Percentiles rank a stretch among this genome's conserved stretches.
These are phyloP conservation scores for Suillus fuscotomentosus DNA, from an alignment of 768 basidiomycete genomes.

Conservation along the genomic window DNA sequence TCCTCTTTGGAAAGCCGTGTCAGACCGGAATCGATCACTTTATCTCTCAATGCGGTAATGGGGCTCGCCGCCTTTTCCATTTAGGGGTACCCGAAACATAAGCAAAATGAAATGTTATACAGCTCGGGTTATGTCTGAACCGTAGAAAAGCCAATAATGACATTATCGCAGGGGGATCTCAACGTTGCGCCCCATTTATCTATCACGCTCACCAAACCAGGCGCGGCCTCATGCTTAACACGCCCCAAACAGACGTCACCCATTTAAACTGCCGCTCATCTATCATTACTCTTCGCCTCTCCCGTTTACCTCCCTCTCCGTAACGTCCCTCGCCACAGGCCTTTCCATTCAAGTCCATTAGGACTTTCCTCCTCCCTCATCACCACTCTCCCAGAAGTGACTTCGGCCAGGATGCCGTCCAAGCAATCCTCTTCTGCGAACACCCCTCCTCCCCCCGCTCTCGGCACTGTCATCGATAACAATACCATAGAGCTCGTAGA, in stretches of 20 bases:
- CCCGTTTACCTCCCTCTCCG: conserved; percentile 20
- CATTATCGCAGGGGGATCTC: conserved; percentile 23
- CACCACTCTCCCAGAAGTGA: conserved; percentile 11
- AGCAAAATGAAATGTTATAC: conserved; percentile 29
- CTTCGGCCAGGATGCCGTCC: conserved; percentile 26
- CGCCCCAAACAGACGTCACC: conserved; percentile 30
- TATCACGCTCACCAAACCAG: conserved; percentile 32
- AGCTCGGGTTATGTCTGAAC: conserved; percentile 14
- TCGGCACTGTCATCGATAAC: conserved; percentile 83
- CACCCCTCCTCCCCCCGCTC: conserved; percentile 47
- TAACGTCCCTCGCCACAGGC: conserved; percentile 22
- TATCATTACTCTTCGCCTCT: conserved; percentile 23
- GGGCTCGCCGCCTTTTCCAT: conserved; percentile 19
- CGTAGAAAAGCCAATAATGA: conserved; percentile 30
- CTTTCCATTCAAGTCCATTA: conserved; percentile 20
- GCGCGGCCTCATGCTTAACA: conserved; percentile 36
- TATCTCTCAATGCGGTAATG: neutral
- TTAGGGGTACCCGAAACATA: conserved; percentile 21
- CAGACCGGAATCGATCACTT: conserved; percentile 2
- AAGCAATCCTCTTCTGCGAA: conserved; percentile 32
- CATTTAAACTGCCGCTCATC: conserved; percentile 31
- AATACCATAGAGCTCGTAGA: conserved; percentile 80
- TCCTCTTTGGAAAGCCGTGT: neutral
- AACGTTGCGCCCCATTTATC: conserved; percentile 27
- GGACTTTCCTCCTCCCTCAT: conserved; percentile 16